Base-by-base conservation (phyloP, 2,329 filamentous ascomycete species). In the Daldinia sp. region DNA sequence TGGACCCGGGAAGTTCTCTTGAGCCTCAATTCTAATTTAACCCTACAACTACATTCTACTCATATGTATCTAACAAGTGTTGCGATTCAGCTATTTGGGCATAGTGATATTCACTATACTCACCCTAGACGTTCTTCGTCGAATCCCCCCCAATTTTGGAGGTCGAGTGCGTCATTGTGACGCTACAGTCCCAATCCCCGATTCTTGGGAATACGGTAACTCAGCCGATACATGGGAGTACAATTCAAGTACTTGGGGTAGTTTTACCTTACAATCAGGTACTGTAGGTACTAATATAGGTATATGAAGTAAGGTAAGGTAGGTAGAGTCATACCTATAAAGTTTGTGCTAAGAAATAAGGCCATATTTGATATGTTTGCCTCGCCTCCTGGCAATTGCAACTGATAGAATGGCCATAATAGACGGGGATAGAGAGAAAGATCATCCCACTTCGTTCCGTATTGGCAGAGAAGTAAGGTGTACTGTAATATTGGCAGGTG, bases 11-110 rank as follows among this genome's bases (percentile, higher is more conserved):
- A 58, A 42, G 51, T 53, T 30, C 7, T 41, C 51, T 60, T 68
- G 56, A 68, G 65, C 65, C 65, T 68, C 65, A 68, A 68, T 65
- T 35, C 57, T 68, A 65, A 65, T 41, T 56, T 56, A n/a, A 57
- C 28, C 46, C 39, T 30, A 64, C 60, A 33, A 60, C 60, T 33
- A 37, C 7, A n/a, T 48, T 18, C 30, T 33, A 18, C 39, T 60
- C 9, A 44, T 55, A n/a, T n/a, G 33, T 54, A 26, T 37, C 9
- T 37, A 39, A 23, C 9, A 26, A 23, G 9, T 54, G n/a, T 37
- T 20, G 51, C 33, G 33, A 39, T 9, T 54, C 23, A n/a, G 33
- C 12, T 54, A 54, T 54, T 37, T 54, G 13, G 35, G 30, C 30
- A 54, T 54, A 37, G 51, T 33, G 13, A 51, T 51, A 51, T 51